Evolutionary conservation across 2,329 filamentous ascomycete genomes (phyloP).

Genomic region (Albifimbria verrucaria): DNA sequence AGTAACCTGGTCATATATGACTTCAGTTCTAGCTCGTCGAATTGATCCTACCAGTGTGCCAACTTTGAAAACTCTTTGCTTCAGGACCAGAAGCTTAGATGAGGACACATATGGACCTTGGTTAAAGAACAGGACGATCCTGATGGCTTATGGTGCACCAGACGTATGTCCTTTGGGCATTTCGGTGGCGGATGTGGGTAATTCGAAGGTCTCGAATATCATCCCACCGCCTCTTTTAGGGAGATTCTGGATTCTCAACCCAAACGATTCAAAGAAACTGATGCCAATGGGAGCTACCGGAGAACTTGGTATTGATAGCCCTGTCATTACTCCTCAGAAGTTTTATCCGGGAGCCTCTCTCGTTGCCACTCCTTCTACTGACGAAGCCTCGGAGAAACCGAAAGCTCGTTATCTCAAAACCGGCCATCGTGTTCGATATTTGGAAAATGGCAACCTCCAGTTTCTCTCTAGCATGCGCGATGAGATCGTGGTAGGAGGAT

Average conservation of each 20-base stretch:
- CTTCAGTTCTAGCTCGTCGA: constrained; percentile 53
- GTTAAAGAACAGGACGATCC: constrained; percentile 40
- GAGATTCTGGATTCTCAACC: constrained; percentile 51
- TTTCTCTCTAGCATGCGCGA: constrained; percentile 43
- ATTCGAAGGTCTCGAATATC: constrained; percentile 32
- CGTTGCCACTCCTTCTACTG: constrained; percentile 15
- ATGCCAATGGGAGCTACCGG: constrained; percentile 53
- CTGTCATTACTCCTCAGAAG: constrained; percentile 29
- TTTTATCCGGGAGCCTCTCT: constrained; percentile 27
- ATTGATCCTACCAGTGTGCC: constrained; percentile 34
- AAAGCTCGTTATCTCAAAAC: constrained; percentile 44
- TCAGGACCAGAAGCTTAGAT: constrained; percentile 48
- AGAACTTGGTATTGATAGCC: constrained; percentile 58
- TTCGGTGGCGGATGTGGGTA: constrained; percentile 41
- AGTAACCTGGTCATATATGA: constrained; percentile 53
- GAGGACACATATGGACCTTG: constrained; percentile 45
- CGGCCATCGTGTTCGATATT: constrained; percentile 47
- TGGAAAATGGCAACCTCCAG: constrained; percentile 45
- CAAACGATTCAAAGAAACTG: constrained; percentile 45
- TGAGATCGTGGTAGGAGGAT: constrained; percentile 36
- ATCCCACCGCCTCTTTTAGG: constrained; percentile 47
- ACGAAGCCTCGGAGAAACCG: constrained; percentile 18
- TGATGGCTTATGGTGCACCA: constrained; percentile 49
- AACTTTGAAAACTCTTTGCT: constrained; percentile 38
- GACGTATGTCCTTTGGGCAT: constrained; percentile 51